Conservation (phyloP, 202 grass and related monocot species). For the Setaria viridis region DNA sequence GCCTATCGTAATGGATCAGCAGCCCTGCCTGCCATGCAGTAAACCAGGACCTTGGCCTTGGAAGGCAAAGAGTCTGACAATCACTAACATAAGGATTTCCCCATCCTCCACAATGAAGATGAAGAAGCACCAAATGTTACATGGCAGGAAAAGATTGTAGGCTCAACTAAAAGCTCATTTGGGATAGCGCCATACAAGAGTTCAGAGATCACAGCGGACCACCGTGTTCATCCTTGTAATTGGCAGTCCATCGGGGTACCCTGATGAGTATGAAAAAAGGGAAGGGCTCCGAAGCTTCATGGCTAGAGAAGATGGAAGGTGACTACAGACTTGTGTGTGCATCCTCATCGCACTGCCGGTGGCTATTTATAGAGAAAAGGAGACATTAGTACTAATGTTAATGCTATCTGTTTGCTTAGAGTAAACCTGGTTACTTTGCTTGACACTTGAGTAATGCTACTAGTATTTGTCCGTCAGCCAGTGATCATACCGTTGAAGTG, state of each 20-base stretch:
- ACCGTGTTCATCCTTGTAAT: neutral
- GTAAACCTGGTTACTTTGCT: neutral
- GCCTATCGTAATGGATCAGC: constrained; percentile 3
- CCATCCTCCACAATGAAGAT: constrained; percentile 15
- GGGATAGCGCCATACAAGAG: constrained; percentile 32
- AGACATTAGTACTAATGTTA: neutral
- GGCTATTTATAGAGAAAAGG: constrained; percentile 19
- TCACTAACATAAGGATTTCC: constrained; percentile 51
- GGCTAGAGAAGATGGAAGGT: neutral
- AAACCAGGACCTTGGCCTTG: constrained; percentile 6
- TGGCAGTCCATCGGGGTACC: neutral
- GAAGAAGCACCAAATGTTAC: constrained; percentile 3
- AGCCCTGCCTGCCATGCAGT: constrained; percentile 6
- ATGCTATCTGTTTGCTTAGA: neutral
- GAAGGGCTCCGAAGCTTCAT: constrained; percentile 16
- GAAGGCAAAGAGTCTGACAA: constrained; percentile 14
- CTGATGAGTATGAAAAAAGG: neutral
- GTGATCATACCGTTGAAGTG: constrained; percentile 1
- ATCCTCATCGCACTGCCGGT: neutral
- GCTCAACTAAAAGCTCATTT: constrained; percentile 38
- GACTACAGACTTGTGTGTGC: neutral
- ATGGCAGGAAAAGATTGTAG: neutral
- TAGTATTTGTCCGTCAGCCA: no score
- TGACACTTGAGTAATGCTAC: neutral
- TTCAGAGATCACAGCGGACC: constrained; percentile 3